Evolutionary conservation across 2,329 filamentous ascomycete species (phyloP).

Genomic region (Diaporthe capsici): DNA sequence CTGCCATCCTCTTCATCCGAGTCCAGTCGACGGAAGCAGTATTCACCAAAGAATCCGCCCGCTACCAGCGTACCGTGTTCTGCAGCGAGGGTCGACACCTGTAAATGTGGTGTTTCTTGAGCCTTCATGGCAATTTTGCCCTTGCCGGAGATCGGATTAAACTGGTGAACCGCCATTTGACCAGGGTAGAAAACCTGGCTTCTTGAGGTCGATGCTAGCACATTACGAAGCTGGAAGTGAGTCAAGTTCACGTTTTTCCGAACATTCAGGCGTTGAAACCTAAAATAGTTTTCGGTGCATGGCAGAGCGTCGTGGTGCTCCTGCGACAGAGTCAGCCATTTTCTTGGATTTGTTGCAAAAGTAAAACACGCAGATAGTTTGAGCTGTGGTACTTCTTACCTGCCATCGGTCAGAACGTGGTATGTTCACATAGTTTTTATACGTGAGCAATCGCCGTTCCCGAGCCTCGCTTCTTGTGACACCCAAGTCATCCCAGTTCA

Average conservation of each 20-base stretch:
- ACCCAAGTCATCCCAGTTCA: slow-evolving; percentile 69
- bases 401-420: slow-evolving; percentile 60
- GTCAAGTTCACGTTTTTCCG: slow-evolving; percentile 66
- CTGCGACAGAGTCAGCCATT: slow-evolving; percentile 39
- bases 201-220: slow-evolving; percentile 69
- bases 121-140: slow-evolving; percentile 59
- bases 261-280: slow-evolving; percentile 71
- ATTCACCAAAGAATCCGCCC: slow-evolving; percentile 71
- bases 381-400: slow-evolving; percentile 54
- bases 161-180: slow-evolving; percentile 62
- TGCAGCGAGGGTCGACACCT: slow-evolving; percentile 66
- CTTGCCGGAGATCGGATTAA: slow-evolving; percentile 65
- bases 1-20: slow-evolving; percentile 52
- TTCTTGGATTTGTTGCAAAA: neutral
- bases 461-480: slow-evolving; percentile 65
- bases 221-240: slow-evolving; percentile 78
- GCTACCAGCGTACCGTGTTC: slow-evolving; percentile 70
- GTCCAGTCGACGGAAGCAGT: slow-evolving; percentile 63
- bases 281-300: slow-evolving; percentile 65
- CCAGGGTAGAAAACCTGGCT: slow-evolving; percentile 71
- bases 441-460: slow-evolving; percentile 61
- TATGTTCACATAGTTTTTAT: slow-evolving; percentile 72
- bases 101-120: slow-evolving; percentile 48
- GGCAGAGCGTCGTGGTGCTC: slow-evolving; percentile 54
- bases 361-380: neutral